A percentile compares a stretch with the other conserved stretches of the same genome.
Evolutionary conservation across 805 yeast genomes (phyloP).

Genomic region (Cyberlindnera samutprakarnensis): DNA sequence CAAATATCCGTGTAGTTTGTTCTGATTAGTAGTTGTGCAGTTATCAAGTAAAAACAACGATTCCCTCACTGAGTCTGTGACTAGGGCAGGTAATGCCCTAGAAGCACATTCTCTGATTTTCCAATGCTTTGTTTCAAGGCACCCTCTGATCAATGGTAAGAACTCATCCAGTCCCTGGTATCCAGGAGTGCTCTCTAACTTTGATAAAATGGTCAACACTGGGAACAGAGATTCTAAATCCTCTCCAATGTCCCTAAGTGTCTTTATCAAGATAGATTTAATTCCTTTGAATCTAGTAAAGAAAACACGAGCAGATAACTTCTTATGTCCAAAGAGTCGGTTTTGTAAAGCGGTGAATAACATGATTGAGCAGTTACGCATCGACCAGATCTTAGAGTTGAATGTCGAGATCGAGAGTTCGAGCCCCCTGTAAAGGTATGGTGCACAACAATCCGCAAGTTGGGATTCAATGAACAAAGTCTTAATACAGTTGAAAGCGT

Average conservation of each 20-base stretch:
- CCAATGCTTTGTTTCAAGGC: constrained; percentile 58
- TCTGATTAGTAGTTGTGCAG: constrained; percentile 26
- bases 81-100: constrained; percentile 49
- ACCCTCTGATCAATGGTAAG: constrained; percentile 35
- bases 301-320: constrained; percentile 54
- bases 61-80: constrained; percentile 27
- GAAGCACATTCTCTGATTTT: constrained; percentile 87
- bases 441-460: constrained; percentile 44
- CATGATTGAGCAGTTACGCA: constrained; percentile 91
- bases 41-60: constrained; percentile 20
- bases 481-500: constrained; percentile 82
- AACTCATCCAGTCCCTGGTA: constrained; percentile 48
- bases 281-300: constrained; percentile 58
- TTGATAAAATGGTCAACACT: constrained; percentile 61
- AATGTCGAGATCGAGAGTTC: constrained; percentile 56
- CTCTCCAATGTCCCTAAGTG: constrained; percentile 28
- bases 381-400: constrained; percentile 68
- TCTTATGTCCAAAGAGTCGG: constrained; percentile 63
- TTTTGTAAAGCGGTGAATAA: constrained; percentile 79
- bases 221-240: constrained; percentile 65
- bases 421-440: constrained; percentile 50
- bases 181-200: constrained; percentile 55
- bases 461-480: constrained; percentile 67
- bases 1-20: constrained; percentile 52
- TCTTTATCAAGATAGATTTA: constrained; percentile 38